Conservation (phyloP, 1,139 yeast genomes). For the Yamadazyma mexicana region DNA sequence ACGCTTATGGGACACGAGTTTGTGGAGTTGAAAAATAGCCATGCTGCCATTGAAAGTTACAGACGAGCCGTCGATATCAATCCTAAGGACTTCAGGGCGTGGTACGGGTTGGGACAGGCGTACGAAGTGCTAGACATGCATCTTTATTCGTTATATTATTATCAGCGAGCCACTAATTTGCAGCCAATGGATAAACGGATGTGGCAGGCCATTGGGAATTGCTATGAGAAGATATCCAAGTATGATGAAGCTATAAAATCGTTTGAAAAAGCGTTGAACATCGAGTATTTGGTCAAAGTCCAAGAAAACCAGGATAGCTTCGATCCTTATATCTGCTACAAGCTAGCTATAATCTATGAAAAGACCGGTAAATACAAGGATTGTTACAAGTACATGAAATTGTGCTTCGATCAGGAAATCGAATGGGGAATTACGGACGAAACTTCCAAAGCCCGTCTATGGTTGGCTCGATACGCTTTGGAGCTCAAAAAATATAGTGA, state of each 20-base stretch:
- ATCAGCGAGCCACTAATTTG: slow-evolving; percentile 85
- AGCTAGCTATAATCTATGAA: slow-evolving; percentile 70
- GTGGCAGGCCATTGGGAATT: slow-evolving; percentile 96
- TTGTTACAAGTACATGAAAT: slow-evolving; percentile 67
- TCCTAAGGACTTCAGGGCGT: slow-evolving; percentile 88
- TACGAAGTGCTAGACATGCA: slow-evolving; percentile 97
- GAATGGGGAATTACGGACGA: slow-evolving; percentile 75
- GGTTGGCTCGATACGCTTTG: slow-evolving; percentile 79
- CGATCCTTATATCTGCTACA: slow-evolving; percentile 58
- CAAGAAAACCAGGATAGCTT: slow-evolving; percentile 17
- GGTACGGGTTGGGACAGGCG: slow-evolving; percentile 99
- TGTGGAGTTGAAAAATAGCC: slow-evolving; percentile 92
- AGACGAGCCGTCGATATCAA: slow-evolving; percentile 90
- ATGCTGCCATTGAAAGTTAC: slow-evolving; percentile 96
- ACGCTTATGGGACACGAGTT: slow-evolving; percentile 99
- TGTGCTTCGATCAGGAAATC: slow-evolving; percentile 67
- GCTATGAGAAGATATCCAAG: slow-evolving; percentile 80
- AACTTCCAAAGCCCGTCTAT: slow-evolving; percentile 76
- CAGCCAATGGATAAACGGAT: slow-evolving; percentile 89
- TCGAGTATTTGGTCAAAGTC: slow-evolving; percentile 32
- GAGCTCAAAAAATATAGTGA: slow-evolving; percentile 56
- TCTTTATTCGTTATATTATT: slow-evolving; percentile 86
- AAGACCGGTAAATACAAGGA: slow-evolving; percentile 50
- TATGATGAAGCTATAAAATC: slow-evolving; percentile 62
- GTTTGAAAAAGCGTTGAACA: slow-evolving; percentile 56